Evolutionary conservation across 2,329 filamentous ascomycete species (phyloP), one percentile per base, ranked within the genome.

Genomic region (Hyphodiscus sp.): DNA sequence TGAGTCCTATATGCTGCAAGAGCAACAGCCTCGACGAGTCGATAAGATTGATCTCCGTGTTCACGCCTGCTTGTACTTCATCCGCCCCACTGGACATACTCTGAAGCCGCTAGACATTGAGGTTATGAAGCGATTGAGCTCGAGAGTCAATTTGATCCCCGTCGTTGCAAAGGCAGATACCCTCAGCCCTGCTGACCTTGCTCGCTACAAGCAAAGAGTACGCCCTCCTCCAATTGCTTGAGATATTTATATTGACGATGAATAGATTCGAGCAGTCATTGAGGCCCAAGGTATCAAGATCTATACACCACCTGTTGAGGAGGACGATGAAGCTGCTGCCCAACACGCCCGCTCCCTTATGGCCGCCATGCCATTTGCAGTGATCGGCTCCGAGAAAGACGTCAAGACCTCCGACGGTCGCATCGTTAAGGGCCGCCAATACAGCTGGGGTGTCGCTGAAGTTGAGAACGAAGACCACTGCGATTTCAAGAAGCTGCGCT

Each of bases 391-490:
- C 54, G 95, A 99, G 82, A 97, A 96, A 80, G 95, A 99, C 67
- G 94, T 99, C 65, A 95, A 95, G 83, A 96, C 91, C 52, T 81
- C 85, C 66, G 94, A 99, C 68, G 91, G 90, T 67, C 92, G 92
- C 71, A 95, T 96, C 62, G 91, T 97, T 72, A 99, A 99, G 83
- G 94, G 94, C 63, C 91, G 94, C 60, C 95, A 99, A 75, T 99
- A 99, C 77, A 90, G 91, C 52, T 99, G 94, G 94, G 94, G 94
- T 80, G 94, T 99, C 67, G 94, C 94, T 58, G 94, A 99, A 75
- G 94, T 99, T 50, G 94, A 99, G 82, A 99, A 99, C 71, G 94
- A 99, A 77, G 94, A 99, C 71, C 94, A 99, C 81, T 99, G 94
- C 76, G 94, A 99, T 76, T 99, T 99, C 82, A 99, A 99, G 87